Percentiles rank a stretch among this genome's conserved stretches.
These are phyloP conservation scores for Ophiosphaerella korrae DNA, from an alignment of 2,329 filamentous ascomycete genomes.

Conservation along the genomic window DNA sequence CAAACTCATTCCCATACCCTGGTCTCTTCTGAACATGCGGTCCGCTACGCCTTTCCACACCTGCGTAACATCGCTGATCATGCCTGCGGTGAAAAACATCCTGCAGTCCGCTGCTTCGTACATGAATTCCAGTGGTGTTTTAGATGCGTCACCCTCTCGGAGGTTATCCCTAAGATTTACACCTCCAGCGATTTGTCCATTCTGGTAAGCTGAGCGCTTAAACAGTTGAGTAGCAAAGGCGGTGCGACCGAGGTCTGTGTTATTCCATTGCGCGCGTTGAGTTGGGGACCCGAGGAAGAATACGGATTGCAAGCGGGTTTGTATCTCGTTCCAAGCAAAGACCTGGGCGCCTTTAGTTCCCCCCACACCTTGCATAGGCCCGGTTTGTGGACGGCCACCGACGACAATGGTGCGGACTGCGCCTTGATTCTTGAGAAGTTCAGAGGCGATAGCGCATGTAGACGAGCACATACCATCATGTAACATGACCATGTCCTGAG, in stretches of 20 bases:
- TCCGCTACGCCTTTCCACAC: slow-evolving; percentile 48
- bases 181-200: slow-evolving; percentile 32
- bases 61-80: slow-evolving; percentile 41
- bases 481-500: slow-evolving; percentile 50
- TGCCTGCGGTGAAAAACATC: slow-evolving; percentile 47
- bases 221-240: slow-evolving; percentile 42
- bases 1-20: slow-evolving; percentile 11
- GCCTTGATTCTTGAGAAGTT: slow-evolving; percentile 53
- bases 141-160: slow-evolving; percentile 40
- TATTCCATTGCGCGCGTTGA: slow-evolving; percentile 37
- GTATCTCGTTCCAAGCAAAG: slow-evolving; percentile 42
- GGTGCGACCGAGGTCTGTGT: slow-evolving; percentile 35
- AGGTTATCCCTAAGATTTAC: slow-evolving; percentile 48
- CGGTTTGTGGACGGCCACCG: slow-evolving; percentile 49
- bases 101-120: slow-evolving; percentile 50
- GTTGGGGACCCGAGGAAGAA: slow-evolving; percentile 38
- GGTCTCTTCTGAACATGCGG: slow-evolving; percentile 38
- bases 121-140: slow-evolving; percentile 49
- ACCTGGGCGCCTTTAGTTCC: slow-evolving; percentile 52
- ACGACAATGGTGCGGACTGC: slow-evolving; percentile 51
- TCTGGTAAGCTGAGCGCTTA: slow-evolving; percentile 34
- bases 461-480: slow-evolving; percentile 54
- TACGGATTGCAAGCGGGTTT: slow-evolving; percentile 36
- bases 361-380: slow-evolving; percentile 52
- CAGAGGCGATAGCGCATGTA: slow-evolving; percentile 54